Percentiles rank a stretch among this genome's conserved stretches.
phyloP scores from a whole-genome alignment of 306 rosid species.

The Amphicarpaea edgeworthii region DNA sequence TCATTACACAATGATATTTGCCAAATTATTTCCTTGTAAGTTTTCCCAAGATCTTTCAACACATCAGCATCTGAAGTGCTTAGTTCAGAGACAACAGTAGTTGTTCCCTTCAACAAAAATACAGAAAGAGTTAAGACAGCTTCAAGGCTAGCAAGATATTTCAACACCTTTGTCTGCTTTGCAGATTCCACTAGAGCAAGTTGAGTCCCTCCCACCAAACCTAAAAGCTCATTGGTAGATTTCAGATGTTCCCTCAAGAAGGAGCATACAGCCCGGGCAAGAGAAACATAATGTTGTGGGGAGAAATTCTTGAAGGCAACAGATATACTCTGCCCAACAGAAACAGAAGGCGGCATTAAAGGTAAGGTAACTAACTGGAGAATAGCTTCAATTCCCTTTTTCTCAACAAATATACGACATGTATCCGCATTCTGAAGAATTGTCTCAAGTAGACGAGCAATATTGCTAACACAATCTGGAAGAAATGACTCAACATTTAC shows the following conservation, averaged over 20 bases:
- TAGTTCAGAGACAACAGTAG: constrained; percentile 84
- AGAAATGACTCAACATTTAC: constrained; percentile 76
- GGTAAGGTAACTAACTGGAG: constrained; percentile 86
- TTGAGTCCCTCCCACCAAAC: constrained; percentile 80
- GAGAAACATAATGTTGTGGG: constrained; percentile 88
- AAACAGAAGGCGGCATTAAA: constrained; percentile 78
- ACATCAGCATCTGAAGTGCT: constrained; percentile 91
- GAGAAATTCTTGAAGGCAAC: constrained; percentile 95
- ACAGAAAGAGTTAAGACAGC: constrained; percentile 78
- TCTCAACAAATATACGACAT: constrained; percentile 94
- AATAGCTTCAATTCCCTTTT: constrained; percentile 93
- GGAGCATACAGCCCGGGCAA: constrained; percentile 88
- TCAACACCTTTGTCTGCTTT: constrained; percentile 75
- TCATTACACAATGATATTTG: constrained; percentile 85
- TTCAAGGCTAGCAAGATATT: constrained; percentile 87
- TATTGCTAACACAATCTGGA: constrained; percentile 87
- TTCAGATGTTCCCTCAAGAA: constrained; percentile 86
- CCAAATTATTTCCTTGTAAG: constrained; percentile 92
- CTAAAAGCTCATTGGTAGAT: constrained; percentile 84
- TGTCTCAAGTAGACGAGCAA: constrained; percentile 92
- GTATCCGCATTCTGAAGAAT: constrained; percentile 97
- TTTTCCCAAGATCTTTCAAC: constrained; percentile 84
- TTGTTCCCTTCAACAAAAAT: constrained; percentile 87
- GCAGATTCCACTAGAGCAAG: constrained; percentile 75
- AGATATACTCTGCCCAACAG: constrained; percentile 88